Conservation (phyloP, 345 rosid genomes). For the Nasturtium officinale region DNA sequence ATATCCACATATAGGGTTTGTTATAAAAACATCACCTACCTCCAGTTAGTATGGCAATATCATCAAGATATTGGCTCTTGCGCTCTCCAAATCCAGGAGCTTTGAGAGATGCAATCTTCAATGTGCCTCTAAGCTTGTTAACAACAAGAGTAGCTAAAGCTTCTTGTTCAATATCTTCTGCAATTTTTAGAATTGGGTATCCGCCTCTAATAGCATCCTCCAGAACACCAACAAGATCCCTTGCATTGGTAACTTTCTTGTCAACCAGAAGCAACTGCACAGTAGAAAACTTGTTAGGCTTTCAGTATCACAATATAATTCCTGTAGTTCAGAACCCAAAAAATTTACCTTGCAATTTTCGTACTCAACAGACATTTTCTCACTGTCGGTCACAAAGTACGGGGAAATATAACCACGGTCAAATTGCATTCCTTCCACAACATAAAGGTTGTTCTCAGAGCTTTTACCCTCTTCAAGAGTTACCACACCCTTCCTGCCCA, state of each 20-base stretch:
- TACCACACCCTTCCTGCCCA: conserved; percentile 96
- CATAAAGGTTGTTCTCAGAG: conserved; percentile 94
- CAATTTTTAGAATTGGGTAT: conserved; percentile 72
- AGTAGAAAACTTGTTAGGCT: background rate
- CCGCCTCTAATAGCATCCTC: conserved; percentile 90
- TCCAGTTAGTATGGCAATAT: conserved; percentile 92
- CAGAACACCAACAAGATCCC: conserved; percentile 80
- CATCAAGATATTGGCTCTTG: conserved; percentile 96
- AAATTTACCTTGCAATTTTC: conserved; percentile 90
- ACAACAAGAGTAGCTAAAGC: conserved; percentile 96
- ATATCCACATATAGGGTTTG: background rate
- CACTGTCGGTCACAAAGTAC: conserved; percentile 92
- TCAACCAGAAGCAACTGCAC: conserved; percentile 93
- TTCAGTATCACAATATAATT: background rate
- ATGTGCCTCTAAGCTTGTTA: conserved; percentile 87
- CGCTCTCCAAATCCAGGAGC: conserved; percentile 99
- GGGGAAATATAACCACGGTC: conserved; percentile 99
- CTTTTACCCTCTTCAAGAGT: conserved; percentile 99
- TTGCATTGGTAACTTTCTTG: conserved; percentile 93
- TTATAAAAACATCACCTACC: conserved; percentile 34
- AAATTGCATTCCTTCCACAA: conserved; percentile 99
- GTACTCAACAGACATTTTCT: conserved; percentile 95
- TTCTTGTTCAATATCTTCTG: conserved; percentile 98
- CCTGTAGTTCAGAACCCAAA: background rate
- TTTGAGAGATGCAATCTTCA: conserved; percentile 94